A percentile compares a stretch with the other conserved stretches of the same genome.
phyloP scores from a whole-genome alignment of 1,139 yeast genomes.

The Arxiozyma slooffiae region DNA sequence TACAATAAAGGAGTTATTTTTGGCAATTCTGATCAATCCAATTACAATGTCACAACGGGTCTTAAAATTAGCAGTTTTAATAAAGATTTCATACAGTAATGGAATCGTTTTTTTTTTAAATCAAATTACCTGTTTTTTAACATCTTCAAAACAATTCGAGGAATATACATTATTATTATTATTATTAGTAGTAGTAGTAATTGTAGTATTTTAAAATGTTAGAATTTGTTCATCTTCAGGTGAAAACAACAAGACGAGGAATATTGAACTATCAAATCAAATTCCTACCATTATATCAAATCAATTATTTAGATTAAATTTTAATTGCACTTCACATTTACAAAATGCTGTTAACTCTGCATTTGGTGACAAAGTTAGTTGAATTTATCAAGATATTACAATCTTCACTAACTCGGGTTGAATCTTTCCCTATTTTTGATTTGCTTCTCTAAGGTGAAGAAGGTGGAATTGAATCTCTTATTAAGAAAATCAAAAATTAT shows the following conservation, averaged over 20 bases:
- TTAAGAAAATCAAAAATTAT: slow-evolving; percentile 59
- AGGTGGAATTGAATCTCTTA: slow-evolving; percentile 49
- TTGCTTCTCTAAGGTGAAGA: slow-evolving; percentile 38
- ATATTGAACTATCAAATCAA: slow-evolving; percentile 71
- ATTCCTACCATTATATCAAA: slow-evolving; percentile 41
- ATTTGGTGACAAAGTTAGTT: slow-evolving; percentile 38
- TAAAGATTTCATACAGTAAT: no score
- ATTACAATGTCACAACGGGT: no score
- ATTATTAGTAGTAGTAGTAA: no score
- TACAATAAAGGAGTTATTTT: slow-evolving; percentile 45
- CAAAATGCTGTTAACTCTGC: slow-evolving; percentile 37
- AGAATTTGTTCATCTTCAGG: no score
- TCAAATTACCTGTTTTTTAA: no score
- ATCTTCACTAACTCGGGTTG: slow-evolving; percentile 66
- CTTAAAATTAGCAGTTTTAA: no score
- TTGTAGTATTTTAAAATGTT: no score
- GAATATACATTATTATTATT: no score
- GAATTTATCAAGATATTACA: slow-evolving; percentile 50
- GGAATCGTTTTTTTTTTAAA: no score
- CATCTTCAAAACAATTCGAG: no score
- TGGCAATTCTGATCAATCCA: no score
- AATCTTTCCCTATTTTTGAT: slow-evolving; percentile 62
- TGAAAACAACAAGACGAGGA: no score
- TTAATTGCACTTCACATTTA: slow-evolving; percentile 5
- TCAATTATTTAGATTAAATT: not conserved